Evolutionary conservation across 495 filamentous ascomycete genomes (phyloP).

Genomic region (Penicillium atrosanguineum): DNA sequence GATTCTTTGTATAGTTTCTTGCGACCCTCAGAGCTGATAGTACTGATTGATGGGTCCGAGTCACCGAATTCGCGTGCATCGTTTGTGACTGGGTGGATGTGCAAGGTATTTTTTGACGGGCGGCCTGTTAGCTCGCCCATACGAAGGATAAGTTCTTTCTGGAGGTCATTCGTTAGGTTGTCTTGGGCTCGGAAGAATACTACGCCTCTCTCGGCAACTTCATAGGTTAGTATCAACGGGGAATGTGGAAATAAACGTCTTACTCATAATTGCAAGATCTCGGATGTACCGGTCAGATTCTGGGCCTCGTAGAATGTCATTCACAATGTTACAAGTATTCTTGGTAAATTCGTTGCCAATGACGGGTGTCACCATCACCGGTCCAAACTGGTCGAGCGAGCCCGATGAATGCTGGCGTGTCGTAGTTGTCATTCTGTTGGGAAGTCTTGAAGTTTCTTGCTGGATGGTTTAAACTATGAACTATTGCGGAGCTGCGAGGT

Average conservation of each 20-base stretch:
- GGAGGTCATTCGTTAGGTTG: constrained; percentile 54
- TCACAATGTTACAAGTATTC: constrained; percentile 44
- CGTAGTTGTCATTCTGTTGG: constrained; percentile 1
- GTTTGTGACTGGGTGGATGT: constrained; percentile 68
- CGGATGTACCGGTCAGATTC: constrained; percentile 56
- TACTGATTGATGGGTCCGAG: constrained; percentile 64
- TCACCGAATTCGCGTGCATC: constrained; percentile 39
- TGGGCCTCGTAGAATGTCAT: constrained; percentile 48
- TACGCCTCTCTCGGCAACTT: constrained; percentile 70
- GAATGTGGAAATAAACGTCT: no score
- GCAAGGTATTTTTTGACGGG: constrained; percentile 53
- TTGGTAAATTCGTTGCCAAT: constrained; percentile 57
- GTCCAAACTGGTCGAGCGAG: constrained; percentile 29
- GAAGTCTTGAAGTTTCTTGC: background rate
- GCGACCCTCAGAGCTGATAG: constrained; percentile 56
- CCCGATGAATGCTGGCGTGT: constrained; percentile 29
- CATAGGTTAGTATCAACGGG: no score
- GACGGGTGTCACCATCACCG: constrained; percentile 25
- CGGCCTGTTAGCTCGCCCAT: constrained; percentile 60
- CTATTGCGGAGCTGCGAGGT: background rate
- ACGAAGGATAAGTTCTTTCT: constrained; percentile 59
- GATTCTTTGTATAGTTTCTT: constrained; percentile 45
- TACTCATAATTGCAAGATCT: constrained; percentile 55
- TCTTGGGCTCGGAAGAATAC: constrained; percentile 72
- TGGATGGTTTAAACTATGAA: background rate